Percentiles rank a stretch among this genome's conserved stretches.
Evolutionary conservation across 768 basidiomycete species (phyloP).

Genomic region (Psilocybe tampanensis): DNA sequence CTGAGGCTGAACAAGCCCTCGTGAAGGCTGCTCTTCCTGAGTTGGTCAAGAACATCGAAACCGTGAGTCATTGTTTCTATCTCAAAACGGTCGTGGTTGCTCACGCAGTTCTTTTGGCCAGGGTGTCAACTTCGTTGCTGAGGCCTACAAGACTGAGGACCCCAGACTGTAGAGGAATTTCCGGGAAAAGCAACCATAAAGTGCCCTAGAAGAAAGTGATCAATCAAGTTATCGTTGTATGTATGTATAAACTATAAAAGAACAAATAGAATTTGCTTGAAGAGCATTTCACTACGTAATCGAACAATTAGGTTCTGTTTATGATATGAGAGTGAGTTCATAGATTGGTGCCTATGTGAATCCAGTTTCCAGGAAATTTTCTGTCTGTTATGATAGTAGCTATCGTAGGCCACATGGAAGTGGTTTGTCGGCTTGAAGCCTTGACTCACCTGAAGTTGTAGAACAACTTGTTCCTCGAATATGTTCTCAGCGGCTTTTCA

Average conservation of each 20-base stretch:
- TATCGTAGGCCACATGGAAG: no score
- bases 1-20: slow-evolving; percentile 72
- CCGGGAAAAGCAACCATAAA: neutral
- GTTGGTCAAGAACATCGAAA: slow-evolving; percentile 70
- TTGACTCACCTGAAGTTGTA: no score
- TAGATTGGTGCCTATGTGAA: no score
- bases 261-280: slow-evolving; percentile 8
- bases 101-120: slow-evolving; percentile 5
- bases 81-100: neutral
- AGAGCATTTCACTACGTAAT: neutral
- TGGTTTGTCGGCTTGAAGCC: no score
- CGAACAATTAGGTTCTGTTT: neutral
- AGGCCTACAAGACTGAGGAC: slow-evolving; percentile 34
- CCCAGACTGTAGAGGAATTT: slow-evolving; percentile 22
- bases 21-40: slow-evolving; percentile 83
- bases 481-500: no score
- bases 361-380: no score
- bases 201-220: slow-evolving; percentile 1
- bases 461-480: no score
- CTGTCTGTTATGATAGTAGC: no score
- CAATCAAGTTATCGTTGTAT: slow-evolving; percentile 13
- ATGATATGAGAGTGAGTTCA: no score
- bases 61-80: slow-evolving; percentile 39
- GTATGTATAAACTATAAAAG: no score
- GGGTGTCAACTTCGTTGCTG: slow-evolving; percentile 40